Evolutionary conservation across 1,284 basidiomycete species (phyloP).

Genomic region (Termitomyces sp.): DNA sequence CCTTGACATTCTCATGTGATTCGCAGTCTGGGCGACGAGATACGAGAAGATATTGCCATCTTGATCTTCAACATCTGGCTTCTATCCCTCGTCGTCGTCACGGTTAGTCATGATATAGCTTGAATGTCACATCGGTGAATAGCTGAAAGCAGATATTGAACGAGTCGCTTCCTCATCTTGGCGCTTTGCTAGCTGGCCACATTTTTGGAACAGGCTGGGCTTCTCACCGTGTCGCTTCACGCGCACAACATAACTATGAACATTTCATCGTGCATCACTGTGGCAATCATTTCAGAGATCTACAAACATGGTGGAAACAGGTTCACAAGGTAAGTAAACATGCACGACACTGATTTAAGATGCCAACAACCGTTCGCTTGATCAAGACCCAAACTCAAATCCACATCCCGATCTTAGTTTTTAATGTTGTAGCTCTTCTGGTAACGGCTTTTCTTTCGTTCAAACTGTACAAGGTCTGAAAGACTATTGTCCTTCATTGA

Average conservation of each 20-base stretch:
- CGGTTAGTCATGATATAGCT: conserved; percentile 27
- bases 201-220: conserved; percentile 41
- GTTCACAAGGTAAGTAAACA: conserved; percentile 31
- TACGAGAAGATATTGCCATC: conserved; percentile 40
- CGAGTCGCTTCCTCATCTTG: conserved; percentile 47
- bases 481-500: neutral
- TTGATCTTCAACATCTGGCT: conserved; percentile 41
- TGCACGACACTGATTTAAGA: neutral
- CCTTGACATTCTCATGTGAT: neutral
- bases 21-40: conserved; percentile 28
- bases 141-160: conserved; percentile 35
- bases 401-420: conserved; percentile 35
- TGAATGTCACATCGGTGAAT: neutral
- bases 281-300: neutral
- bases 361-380: too few relatives aligned
- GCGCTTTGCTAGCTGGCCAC: conserved; percentile 39
- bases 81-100: conserved; percentile 34
- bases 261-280: conserved; percentile 33
- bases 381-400: neutral
- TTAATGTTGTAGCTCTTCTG: conserved; percentile 31
- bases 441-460: conserved; percentile 31
- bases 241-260: conserved; percentile 27
- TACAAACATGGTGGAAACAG: conserved; percentile 37
- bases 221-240: conserved; percentile 32
- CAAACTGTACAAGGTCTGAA: conserved; percentile 36